Conservation (phyloP, 2,329 filamentous ascomycete species). For the Metarhizium guizhouense region DNA sequence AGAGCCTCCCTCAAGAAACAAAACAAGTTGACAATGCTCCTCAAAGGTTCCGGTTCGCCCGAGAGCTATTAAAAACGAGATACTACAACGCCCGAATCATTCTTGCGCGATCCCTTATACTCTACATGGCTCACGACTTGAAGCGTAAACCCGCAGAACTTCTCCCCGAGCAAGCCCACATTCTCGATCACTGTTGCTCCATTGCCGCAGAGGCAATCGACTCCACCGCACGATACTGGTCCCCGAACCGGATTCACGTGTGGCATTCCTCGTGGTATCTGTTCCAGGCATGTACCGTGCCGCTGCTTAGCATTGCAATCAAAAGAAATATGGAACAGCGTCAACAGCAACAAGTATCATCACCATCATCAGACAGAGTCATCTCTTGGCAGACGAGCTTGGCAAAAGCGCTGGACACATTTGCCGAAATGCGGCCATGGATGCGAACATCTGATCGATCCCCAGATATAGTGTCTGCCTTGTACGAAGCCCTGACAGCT, state of each 20-base stretch:
- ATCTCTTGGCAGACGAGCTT: slow-evolving; percentile 9
- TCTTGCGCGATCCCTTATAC: no score
- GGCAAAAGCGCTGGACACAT: slow-evolving; percentile 15
- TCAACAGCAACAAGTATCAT: slow-evolving; percentile 1
- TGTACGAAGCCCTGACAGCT: slow-evolving; percentile 11
- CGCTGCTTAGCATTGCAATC: slow-evolving; percentile 19
- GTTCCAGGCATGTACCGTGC: slow-evolving; percentile 21
- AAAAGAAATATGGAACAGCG: slow-evolving; percentile 11
- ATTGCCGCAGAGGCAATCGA: no score
- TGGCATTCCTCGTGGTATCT: slow-evolving; percentile 24
- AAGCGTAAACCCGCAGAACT: no score
- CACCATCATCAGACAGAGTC: slow-evolving; percentile 10
- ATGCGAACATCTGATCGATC: slow-evolving; percentile 15
- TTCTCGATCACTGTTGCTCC: no score
- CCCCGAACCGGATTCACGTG: slow-evolving; percentile 21
- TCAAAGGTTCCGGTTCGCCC: no score
- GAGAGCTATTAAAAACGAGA: no score
- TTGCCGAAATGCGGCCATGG: slow-evolving; percentile 15
- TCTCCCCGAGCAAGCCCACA: no score
- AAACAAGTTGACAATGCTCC: no score
- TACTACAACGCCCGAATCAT: no score
- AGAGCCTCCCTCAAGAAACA: no score
- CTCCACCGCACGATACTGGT: slow-evolving; percentile 16
- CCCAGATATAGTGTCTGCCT: slow-evolving; percentile 17
- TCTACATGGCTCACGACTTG: no score